phyloP scores from a whole-genome alignment of 352 stramenopile genomes.

The Pythium sukuiense region DNA sequence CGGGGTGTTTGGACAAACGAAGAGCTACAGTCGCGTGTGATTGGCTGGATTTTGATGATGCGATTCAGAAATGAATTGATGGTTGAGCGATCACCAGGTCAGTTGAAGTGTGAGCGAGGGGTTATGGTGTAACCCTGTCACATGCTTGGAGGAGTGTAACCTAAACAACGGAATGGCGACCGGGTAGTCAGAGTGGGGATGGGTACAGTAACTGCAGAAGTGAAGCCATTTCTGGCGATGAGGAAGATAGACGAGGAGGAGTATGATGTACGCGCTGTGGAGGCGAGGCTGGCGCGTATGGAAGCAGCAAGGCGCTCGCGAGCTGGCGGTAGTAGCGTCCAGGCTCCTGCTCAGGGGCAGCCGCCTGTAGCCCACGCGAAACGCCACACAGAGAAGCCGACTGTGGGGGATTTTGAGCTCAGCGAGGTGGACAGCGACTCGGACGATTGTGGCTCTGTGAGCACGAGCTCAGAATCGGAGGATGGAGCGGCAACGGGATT shows the following conservation, averaged over 20 bases:
- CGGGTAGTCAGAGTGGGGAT: slow-evolving; percentile 11
- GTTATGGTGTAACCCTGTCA: not conserved
- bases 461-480: slow-evolving; percentile 17
- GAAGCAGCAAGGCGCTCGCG: slow-evolving; percentile 12
- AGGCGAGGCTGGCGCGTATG: slow-evolving; percentile 36
- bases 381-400: not conserved
- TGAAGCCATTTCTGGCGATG: slow-evolving; percentile 7
- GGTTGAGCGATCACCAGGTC: not conserved
- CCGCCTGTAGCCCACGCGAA: no score
- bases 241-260: slow-evolving; percentile 22
- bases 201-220: not conserved
- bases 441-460: slow-evolving; percentile 15
- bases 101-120: slow-evolving; percentile 2
- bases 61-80: slow-evolving; percentile 26
- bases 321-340: not conserved
- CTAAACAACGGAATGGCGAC: slow-evolving; percentile 10
- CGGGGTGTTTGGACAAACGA: slow-evolving; percentile 46
- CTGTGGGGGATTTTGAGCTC: slow-evolving; percentile 38
- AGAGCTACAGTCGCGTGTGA: slow-evolving; percentile 17
- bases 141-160: not conserved
- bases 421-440: slow-evolving; percentile 29
- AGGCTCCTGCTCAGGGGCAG: not conserved
- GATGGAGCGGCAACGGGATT: slow-evolving; percentile 17
- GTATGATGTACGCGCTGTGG: slow-evolving; percentile 50
- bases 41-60: slow-evolving; percentile 23